Evolutionary conservation across 768 basidiomycete genomes (phyloP), one percentile per base, ranked within the genome.

Genomic region (Pilatotrama ljubarskyi): DNA sequence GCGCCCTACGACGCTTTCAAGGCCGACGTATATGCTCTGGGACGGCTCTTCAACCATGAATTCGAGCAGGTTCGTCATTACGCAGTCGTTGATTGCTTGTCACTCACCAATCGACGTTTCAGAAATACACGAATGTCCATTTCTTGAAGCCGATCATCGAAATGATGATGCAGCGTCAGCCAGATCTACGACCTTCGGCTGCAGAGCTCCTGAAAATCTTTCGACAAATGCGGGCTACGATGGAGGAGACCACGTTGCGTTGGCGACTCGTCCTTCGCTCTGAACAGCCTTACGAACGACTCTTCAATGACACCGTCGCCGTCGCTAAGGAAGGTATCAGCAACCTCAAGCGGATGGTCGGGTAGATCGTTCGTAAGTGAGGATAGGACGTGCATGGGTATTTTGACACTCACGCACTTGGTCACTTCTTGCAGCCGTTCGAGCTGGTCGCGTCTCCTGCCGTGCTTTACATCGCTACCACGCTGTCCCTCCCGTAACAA

Each of bases 11-110:
- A 72, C 25, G 55, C 69, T 0, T 70, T 61, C 59, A 66, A 67
- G 47, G 58, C 65, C 36, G 71, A 71, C 37, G 65, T 70, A 3
- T 71, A 59, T 47, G 57, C 62, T 8, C 55, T 71, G 17, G 70
- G 70, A 1, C 64, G 69, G 43, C n/a, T 71, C 0, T 68, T 60
- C 38, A 40, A 56, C 26, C 62, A 64, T 15, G 59, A 65, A 11
- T 64, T 69, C 35, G 17, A 59, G 0, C 43, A 59, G 43, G 68
- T 66, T 22, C 18, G 17, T 50, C 8, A 3, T 37, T 35, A 2
- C 32, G 3, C 18, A n/a, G 22, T 9, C 15, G 3, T 4, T 3
- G 6, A 15, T 13, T n/a, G 15, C 18, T 14, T 5, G 22, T 50
- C 18, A 1, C 18, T 36, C 2, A 9, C 14, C 32, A 5, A 10